These are phyloP conservation scores for Astrothelium subdiscretum DNA, from an alignment of 495 filamentous ascomycete genomes.

Conservation along the genomic window DNA sequence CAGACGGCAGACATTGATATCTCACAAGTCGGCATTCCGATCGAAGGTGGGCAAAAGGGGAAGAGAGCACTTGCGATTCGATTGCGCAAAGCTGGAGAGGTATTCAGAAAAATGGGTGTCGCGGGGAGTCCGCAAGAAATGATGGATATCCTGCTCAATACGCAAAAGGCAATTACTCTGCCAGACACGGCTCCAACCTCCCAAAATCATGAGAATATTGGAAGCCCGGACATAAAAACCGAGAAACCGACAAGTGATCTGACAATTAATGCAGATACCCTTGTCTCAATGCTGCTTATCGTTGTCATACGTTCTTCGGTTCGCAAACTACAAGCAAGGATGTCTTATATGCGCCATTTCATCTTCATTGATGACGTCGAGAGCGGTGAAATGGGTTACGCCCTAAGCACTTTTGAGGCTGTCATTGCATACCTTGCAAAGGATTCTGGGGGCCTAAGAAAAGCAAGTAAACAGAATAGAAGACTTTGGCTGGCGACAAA, in stretches of 20 bases:
- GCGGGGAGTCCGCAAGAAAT: conserved; percentile 88
- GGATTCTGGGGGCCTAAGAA: conserved; percentile 69
- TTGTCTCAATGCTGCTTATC: conserved; percentile 83
- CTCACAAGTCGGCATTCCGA: conserved; percentile 78
- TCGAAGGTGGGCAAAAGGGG: conserved; percentile 57
- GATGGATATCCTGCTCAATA: conserved; percentile 78
- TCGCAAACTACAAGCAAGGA: conserved; percentile 72
- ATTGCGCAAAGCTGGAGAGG: conserved; percentile 67
- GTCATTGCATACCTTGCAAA: conserved; percentile 82
- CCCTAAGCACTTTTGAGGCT: conserved; percentile 90
- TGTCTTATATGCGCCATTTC: conserved; percentile 90
- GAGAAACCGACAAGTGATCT: conserved; percentile 30
- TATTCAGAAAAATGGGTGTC: conserved; percentile 75
- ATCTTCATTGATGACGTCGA: conserved; percentile 97
- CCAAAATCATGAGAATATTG: conserved; percentile 3
- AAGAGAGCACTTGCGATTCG: conserved; percentile 63
- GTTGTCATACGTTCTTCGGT: conserved; percentile 90
- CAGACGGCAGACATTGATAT: conserved; percentile 92
- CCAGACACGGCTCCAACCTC: conserved; percentile 25
- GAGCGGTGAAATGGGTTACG: conserved; percentile 92
- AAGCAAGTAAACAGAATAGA: conserved; percentile 75
- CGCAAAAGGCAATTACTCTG: conserved; percentile 70
- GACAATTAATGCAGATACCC: conserved; percentile 88
- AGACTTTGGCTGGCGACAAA: conserved; percentile 79
- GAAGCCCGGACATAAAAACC: neutral